phyloP scores from a whole-genome alignment of 495 filamentous ascomycete species.

The Podospora pseudopauciseta region DNA sequence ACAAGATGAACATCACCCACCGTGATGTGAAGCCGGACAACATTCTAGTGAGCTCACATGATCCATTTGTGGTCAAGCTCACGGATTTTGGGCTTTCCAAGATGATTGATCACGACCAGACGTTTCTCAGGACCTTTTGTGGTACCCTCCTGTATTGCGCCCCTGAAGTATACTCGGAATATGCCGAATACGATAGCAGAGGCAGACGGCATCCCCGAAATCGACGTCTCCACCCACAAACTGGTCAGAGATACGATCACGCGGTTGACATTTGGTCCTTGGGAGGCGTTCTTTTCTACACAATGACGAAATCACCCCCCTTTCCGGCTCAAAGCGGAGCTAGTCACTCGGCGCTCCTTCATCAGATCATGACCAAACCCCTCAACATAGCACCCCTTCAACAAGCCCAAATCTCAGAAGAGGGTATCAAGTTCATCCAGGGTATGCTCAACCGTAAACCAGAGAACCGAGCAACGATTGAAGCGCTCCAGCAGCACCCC shows the following conservation, averaged over 20 bases:
- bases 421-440: constrained; percentile 66
- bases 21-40: constrained; percentile 98
- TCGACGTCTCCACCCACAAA: constrained; percentile 31
- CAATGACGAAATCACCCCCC: constrained; percentile 70
- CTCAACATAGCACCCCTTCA: constrained; percentile 60
- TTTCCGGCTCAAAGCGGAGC: constrained; percentile 62
- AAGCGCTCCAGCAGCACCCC: constrained; percentile 57
- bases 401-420: constrained; percentile 53
- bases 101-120: constrained; percentile 78
- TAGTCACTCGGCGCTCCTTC: constrained; percentile 61
- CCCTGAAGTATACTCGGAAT: constrained; percentile 90
- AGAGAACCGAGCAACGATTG: constrained; percentile 60
- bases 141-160: constrained; percentile 94
- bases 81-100: constrained; percentile 92
- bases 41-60: constrained; percentile 70
- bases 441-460: constrained; percentile 75
- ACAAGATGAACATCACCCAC: constrained; percentile 83
- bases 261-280: constrained; percentile 94
- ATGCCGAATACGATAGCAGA: constrained; percentile 52
- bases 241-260: constrained; percentile 67
- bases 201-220: constrained; percentile 44
- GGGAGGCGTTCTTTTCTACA: constrained; percentile 82
- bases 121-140: constrained; percentile 93
- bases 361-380: constrained; percentile 72
- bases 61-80: constrained; percentile 80